Evolutionary conservation across 257 asterid species (phyloP), one percentile per base, ranked within the genome.

Genomic region (Solanum pinnatisectum): DNA sequence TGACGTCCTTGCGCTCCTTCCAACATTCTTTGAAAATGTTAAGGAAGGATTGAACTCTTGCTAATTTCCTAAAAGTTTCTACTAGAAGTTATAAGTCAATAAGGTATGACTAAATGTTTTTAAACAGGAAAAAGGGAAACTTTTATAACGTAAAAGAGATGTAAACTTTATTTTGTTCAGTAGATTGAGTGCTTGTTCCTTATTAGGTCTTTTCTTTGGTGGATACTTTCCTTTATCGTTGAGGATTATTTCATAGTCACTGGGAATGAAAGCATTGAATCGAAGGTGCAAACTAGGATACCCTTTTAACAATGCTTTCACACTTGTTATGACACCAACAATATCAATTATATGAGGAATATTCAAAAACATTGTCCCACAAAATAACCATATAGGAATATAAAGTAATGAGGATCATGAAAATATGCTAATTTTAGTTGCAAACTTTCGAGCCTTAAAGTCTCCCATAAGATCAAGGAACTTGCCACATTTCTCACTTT

Each of bases 11-110:
- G 94, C 94, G 96, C 84, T 94, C 99, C 90, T 96, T 96, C 67
- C 99, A 88, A 65, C 95, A 96, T 98, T 95, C 95, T 90, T 94
- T 96, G 92, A 97, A 92, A 91, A 96, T 94, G 90, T 94, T 98
- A 49, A 97, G 94, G 95, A 96, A 97, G 27, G 98, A 94, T 93
- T 97, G 88, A 96, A 97, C 81, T 94, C 98, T 74, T 93, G 98
- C 87, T 95, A 98, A 42, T 97, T 92, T 93, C 92, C 94, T 87
- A 96, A 97, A 56, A 96, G 98, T 85, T 91, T 95, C 99, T 96
- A 95, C 94, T 89, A 77, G 90, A 59, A 87, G 90, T 86, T 18
- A 88, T 76, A 87, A 52, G 13, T 27, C 73, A 78, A 32, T 16
- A 33, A 33, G 44, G 36, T 15, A 32, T 40, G 25, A 71, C 11